Conservation (phyloP, 805 yeast genomes). For the Komagataella phaffii region DNA sequence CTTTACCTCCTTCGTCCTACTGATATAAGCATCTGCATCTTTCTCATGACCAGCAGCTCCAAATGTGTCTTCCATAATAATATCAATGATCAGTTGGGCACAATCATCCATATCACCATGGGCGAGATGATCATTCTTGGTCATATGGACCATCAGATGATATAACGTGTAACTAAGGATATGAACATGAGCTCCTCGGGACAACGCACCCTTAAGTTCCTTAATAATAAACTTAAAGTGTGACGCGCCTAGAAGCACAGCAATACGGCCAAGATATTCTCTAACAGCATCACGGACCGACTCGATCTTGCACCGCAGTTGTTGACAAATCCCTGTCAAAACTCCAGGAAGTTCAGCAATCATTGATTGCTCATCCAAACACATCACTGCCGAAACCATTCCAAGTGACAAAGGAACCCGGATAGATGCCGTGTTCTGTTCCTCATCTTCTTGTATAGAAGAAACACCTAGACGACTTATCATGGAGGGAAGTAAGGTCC, state of each 20-base stretch:
- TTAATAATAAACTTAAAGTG: conserved; percentile 64
- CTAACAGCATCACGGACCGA: conserved; percentile 82
- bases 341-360: conserved; percentile 63
- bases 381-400: conserved; percentile 48
- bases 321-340: conserved; percentile 79
- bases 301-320: conserved; percentile 72
- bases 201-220: conserved; percentile 67
- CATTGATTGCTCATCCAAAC: conserved; percentile 44
- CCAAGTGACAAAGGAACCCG: conserved; percentile 80
- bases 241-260: conserved; percentile 51
- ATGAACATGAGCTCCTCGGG: conserved; percentile 88
- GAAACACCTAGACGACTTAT: conserved; percentile 35
- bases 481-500: conserved; percentile 32
- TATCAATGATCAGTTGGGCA: conserved; percentile 43
- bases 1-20: conserved; percentile 82
- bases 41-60: conserved; percentile 91
- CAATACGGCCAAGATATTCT: conserved; percentile 54
- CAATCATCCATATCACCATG: conserved; percentile 69
- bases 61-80: conserved; percentile 85
- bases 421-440: conserved; percentile 65
- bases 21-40: conserved; percentile 83
- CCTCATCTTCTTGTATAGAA: conserved; percentile 52
- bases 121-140: conserved; percentile 18
- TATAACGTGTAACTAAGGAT: conserved; percentile 84
- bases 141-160: conserved; percentile 44